Conservation (phyloP, 352 stramenopile genomes). For the Nothophytophthora sp. region DNA sequence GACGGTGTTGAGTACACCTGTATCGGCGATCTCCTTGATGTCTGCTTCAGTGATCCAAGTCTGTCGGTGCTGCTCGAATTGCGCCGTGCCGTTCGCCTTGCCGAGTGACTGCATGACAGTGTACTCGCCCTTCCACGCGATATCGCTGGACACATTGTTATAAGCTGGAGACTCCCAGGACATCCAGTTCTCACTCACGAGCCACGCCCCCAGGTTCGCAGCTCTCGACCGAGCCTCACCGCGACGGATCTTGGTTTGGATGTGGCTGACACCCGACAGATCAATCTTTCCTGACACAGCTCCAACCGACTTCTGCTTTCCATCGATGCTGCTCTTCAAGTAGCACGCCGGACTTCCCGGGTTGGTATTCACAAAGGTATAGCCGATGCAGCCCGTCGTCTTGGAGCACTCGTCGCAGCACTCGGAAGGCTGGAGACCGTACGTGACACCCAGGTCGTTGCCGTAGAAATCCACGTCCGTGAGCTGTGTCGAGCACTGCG, state of each 20-base stretch:
- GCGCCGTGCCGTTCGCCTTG: constrained; percentile 2
- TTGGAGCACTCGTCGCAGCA: constrained; percentile 17
- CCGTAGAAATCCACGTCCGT: constrained; percentile 46
- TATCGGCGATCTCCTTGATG: constrained; percentile 4
- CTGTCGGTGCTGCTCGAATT: constrained; percentile 13
- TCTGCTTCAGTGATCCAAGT: constrained; percentile 18
- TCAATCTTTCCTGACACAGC: constrained; percentile 7
- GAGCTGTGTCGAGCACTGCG: constrained; percentile 31
- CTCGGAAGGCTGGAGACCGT: constrained; percentile 7
- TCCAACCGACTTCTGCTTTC: constrained; percentile 1
- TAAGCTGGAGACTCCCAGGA: constrained; percentile 11
- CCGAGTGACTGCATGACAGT: constrained; percentile 11
- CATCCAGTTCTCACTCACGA: constrained; percentile 21
- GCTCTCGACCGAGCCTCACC: constrained; percentile 1
- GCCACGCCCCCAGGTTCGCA: constrained; percentile 14
- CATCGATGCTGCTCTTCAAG: constrained; percentile 19
- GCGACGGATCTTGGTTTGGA: constrained; percentile 2
- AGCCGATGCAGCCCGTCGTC: constrained; percentile 22
- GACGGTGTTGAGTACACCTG: constrained; percentile 37
- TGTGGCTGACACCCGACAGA: background rate
- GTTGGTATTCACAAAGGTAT: constrained; percentile 35
- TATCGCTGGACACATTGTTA: background rate
- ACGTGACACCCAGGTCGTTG: constrained; percentile 37
- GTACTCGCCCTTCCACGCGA: constrained; percentile 10
- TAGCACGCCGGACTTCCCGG: constrained; percentile 20